phyloP scores from a whole-genome alignment of 2,329 filamentous ascomycete genomes.

The Biscogniauxia marginata region DNA sequence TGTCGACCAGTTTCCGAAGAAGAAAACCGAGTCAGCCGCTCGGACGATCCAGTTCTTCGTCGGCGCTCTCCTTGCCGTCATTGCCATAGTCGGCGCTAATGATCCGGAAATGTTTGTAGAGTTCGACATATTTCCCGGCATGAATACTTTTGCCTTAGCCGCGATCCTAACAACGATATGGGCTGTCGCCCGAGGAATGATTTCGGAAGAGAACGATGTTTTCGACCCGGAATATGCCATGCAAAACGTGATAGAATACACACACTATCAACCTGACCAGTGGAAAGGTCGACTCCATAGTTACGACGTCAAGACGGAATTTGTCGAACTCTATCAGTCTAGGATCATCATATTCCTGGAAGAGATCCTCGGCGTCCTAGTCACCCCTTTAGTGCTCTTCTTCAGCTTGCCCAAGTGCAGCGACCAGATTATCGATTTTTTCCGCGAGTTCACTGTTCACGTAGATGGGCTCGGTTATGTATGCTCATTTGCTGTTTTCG shows the following conservation, averaged over 20 bases:
- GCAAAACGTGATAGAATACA: conserved; percentile 86
- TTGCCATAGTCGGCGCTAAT: conserved; percentile 79
- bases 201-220: conserved; percentile 84
- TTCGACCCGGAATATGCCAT: conserved; percentile 92
- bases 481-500: conserved; percentile 95
- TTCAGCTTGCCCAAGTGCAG: conserved; percentile 83
- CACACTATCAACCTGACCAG: conserved; percentile 84
- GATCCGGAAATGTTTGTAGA: conserved; percentile 88
- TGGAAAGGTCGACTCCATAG: conserved; percentile 92
- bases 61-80: conserved; percentile 80
- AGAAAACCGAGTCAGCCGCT: conserved; percentile 83
- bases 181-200: conserved; percentile 76
- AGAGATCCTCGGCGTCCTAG: conserved; percentile 87
- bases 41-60: conserved; percentile 84
- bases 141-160: conserved; percentile 88
- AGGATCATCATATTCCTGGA: conserved; percentile 90
- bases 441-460: conserved; percentile 95
- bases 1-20: conserved; percentile 93
- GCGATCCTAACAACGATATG: conserved; percentile 80
- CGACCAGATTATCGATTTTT: conserved; percentile 95
- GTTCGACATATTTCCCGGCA: conserved; percentile 87
- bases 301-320: conserved; percentile 88
- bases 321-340: conserved; percentile 85
- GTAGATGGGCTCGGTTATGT: conserved; percentile 95
- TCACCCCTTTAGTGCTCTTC: conserved; percentile 86